Evolutionary conservation across 352 stramenopile genomes (phyloP), one percentile per base, ranked within the genome.

Genomic region (Phytophthora hybrid): DNA sequence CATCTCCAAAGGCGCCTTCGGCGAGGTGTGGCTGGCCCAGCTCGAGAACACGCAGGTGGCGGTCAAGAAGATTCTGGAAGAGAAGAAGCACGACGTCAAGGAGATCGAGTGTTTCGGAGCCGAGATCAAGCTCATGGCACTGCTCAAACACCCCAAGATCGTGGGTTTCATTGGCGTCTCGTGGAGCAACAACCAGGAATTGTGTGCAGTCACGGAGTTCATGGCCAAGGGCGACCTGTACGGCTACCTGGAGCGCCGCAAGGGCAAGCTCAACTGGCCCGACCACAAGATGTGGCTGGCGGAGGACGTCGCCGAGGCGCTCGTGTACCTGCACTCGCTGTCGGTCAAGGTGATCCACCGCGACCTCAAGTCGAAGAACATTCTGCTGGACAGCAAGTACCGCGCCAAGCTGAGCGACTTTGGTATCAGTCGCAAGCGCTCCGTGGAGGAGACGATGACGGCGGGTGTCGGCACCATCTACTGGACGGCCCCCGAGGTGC

Each of bases 311-410:
- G 86, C 86, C 51, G 83, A 94, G 59, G 88, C 87, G 8, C 73
- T 96, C 19, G 78, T 83, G 53, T 97, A 93, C 71, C 87, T 97
- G 63, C 90, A 97, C 81, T 92, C 87, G 59, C 74, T 93, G 21
- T 88, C 82, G 51, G 87, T 87, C 31, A 93, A 91, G 74, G 79
- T 97, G 94, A 82, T 86, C 34, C 79, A 86, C 49, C 71, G 66
- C 18, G 65, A 77, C 16, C 65, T 77, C n/a, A 77, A 77, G 60
- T 74, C 66, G 4, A 74, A 74, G 69, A 97, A 97, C 60, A 78
- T 97, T 29, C 73, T 97, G 37, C 72, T 97, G 44, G 71, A 81
- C 55, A 74, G 58, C 58, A 66, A 78, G 32, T 79, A 77, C 67
- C 79, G 82, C 52, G 84, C 85, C 19, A 93, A 93, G 55, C 63